Conservation (phyloP, 2,329 filamentous ascomycete species). For the Drechslerella dactyloides region DNA sequence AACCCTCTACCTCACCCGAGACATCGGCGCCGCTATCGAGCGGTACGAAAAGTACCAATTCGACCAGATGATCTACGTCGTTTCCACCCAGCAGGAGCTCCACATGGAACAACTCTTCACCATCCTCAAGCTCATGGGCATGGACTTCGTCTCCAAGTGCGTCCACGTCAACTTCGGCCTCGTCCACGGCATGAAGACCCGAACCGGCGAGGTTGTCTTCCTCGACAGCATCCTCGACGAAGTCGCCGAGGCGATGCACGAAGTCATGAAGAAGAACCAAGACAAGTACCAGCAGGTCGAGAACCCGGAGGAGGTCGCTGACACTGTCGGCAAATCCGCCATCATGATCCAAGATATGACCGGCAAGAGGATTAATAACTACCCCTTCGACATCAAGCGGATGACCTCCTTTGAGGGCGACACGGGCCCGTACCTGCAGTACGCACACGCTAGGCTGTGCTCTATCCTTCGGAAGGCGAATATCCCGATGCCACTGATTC, state of each 20-base stretch:
- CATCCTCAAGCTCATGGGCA: slow-evolving; percentile 74
- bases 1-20: slow-evolving; percentile 77
- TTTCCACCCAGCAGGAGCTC: slow-evolving; percentile 73
- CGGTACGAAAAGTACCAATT: slow-evolving; percentile 69
- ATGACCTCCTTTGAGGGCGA: slow-evolving; percentile 87
- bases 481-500: slow-evolving; percentile 66
- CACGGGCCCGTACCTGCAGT: slow-evolving; percentile 84
- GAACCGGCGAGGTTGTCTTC: slow-evolving; percentile 77
- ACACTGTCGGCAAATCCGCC: slow-evolving; percentile 87
- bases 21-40: slow-evolving; percentile 75
- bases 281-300: slow-evolving; percentile 89
- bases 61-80: slow-evolving; percentile 81
- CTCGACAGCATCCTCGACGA: slow-evolving; percentile 75
- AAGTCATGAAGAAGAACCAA: slow-evolving; percentile 90
- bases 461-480: slow-evolving; percentile 67
- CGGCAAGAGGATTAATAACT: slow-evolving; percentile 76
- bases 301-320: slow-evolving; percentile 79
- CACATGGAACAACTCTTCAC: slow-evolving; percentile 78
- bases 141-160: slow-evolving; percentile 72
- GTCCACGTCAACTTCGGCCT: slow-evolving; percentile 79
- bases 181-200: slow-evolving; percentile 73
- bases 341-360: slow-evolving; percentile 99
- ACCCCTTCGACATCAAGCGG: slow-evolving; percentile 77
- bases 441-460: slow-evolving; percentile 75
- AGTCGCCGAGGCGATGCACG: slow-evolving; percentile 94